Evolutionary conservation across 176 grass and related monocot genomes (phyloP).

Genomic region (Lolium multiflorum): DNA sequence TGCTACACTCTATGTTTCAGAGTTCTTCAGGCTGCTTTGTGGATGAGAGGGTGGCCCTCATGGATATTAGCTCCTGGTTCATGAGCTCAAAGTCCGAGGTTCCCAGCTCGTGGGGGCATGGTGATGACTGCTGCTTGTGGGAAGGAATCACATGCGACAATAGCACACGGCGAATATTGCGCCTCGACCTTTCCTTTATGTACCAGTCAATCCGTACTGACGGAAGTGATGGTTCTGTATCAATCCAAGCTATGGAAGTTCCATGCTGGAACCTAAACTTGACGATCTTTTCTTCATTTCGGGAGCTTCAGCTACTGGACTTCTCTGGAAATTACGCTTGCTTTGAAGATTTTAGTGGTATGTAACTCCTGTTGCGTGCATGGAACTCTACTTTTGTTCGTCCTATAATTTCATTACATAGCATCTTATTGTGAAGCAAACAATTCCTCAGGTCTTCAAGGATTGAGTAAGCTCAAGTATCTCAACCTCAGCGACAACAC

Average conservation of each 20-base stretch:
- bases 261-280: slow-evolving; percentile 3
- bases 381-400: background rate
- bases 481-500: background rate
- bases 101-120: background rate
- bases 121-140: slow-evolving; percentile 16
- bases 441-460: background rate
- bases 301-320: slow-evolving; percentile 13
- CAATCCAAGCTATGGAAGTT: background rate
- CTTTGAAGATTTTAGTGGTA: background rate
- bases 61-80: background rate
- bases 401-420: background rate
- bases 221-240: background rate
- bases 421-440: background rate
- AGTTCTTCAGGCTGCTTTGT: background rate
- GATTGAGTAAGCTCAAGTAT: slow-evolving; percentile 24
- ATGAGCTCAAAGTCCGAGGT: background rate
- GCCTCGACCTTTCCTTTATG: background rate
- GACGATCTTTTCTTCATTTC: slow-evolving; percentile 1
- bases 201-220: background rate
- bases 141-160: background rate
- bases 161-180: background rate
- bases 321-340: background rate
- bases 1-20: background rate
- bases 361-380: background rate
- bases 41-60: background rate